These are phyloP conservation scores for Paraurostyla sp. DNA, from an alignment of 73 alveolate genomes.

Conservation along the genomic window DNA sequence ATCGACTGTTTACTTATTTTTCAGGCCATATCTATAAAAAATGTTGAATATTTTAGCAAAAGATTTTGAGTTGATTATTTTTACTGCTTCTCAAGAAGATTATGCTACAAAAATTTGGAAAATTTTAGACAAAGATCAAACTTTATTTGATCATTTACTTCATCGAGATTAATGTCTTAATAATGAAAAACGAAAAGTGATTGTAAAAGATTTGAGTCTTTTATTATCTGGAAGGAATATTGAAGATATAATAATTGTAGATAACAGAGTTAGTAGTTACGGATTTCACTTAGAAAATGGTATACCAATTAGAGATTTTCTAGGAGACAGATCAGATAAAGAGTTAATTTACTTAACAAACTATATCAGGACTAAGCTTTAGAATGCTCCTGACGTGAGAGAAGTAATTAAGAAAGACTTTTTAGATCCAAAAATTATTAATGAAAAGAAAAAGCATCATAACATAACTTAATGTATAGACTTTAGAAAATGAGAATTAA, in stretches of 20 bases:
- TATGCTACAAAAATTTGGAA: conserved; percentile 12
- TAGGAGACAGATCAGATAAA: conserved; percentile 39
- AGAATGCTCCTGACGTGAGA: conserved; percentile 6
- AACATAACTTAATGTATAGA: background rate
- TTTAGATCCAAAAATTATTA: background rate
- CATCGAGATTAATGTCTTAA: conserved; percentile 34
- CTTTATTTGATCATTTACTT: conserved; percentile 19
- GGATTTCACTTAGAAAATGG: conserved; percentile 22
- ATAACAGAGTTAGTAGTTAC: conserved; percentile 30
- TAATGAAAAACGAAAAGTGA: background rate
- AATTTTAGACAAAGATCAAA: background rate
- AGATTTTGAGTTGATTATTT: conserved; percentile 25
- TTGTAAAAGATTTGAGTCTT: conserved; percentile 30
- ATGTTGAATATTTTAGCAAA: background rate
- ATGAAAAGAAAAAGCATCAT: background rate
- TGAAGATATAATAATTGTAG: conserved; percentile 5
- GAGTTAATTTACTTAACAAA: background rate
- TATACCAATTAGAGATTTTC: conserved; percentile 24
- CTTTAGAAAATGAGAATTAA: too few species aligned
- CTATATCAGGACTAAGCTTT: background rate
- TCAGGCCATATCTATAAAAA: conserved; percentile 4
- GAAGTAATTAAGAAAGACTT: conserved; percentile 49
- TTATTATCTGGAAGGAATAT: conserved; percentile 8
- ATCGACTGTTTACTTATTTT: background rate
- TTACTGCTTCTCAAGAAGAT: conserved; percentile 8